Conservation (phyloP, 2,329 filamentous ascomycete genomes). For the Grosmannia huntii region DNA sequence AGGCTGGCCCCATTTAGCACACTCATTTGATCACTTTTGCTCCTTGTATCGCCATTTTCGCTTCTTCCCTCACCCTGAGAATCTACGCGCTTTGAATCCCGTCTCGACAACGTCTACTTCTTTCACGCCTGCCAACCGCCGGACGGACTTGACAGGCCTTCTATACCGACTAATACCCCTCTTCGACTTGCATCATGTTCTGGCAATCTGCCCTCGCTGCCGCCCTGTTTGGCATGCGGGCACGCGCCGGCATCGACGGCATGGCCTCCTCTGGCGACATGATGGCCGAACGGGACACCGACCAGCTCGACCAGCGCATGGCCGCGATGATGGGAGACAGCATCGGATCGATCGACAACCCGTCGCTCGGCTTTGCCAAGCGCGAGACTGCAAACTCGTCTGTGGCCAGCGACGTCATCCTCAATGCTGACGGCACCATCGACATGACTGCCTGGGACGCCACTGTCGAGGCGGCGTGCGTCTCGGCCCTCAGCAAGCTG, state of each 20-base stretch:
- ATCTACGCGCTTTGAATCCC: not conserved
- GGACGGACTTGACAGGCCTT: conserved; percentile 8
- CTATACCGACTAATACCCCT: not conserved
- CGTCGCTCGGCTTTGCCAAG: conserved; percentile 8
- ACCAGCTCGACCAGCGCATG: conserved; percentile 17
- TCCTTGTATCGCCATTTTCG: not conserved
- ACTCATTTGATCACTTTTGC: not conserved
- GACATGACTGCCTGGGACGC: conserved; percentile 45
- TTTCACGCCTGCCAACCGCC: conserved; percentile 1
- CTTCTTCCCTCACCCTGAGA: not conserved
- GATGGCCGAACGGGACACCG: conserved; percentile 13
- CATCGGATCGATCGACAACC: conserved; percentile 5
- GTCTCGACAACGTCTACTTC: not conserved
- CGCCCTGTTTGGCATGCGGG: conserved; percentile 23
- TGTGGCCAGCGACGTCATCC: conserved; percentile 14
- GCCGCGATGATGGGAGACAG: conserved; percentile 14
- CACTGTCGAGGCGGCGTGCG: conserved; percentile 46
- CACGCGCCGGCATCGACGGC: conserved; percentile 20
- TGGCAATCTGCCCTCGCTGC: conserved; percentile 22
- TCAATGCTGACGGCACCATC: conserved; percentile 30
- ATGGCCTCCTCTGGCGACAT: conserved; percentile 15
- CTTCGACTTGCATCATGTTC: conserved; percentile 19
- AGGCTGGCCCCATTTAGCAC: not conserved
- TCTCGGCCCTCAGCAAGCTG: conserved; percentile 38
- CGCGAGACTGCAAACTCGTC: conserved; percentile 9